These are phyloP conservation scores for Straminergon stramineum DNA, from an alignment of 225 moss, liverwort and hornwort genomes.

Conservation along the genomic window DNA sequence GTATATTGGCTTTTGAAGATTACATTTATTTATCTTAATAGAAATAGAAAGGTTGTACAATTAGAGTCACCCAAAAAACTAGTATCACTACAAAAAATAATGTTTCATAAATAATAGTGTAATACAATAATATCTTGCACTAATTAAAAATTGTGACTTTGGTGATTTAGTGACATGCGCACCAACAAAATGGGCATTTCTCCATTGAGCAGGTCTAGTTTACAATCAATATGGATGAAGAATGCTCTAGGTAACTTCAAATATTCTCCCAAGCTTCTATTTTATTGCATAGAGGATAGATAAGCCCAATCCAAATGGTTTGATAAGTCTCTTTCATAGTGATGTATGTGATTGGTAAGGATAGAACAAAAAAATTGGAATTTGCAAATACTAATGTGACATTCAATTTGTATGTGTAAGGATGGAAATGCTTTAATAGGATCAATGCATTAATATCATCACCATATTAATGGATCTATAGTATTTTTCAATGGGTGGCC, in stretches of 20 bases:
- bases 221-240: background rate
- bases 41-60: background rate
- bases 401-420: background rate
- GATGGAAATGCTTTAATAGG: background rate
- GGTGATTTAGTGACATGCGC: rapidly evolving
- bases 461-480: background rate
- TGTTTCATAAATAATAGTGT: background rate
- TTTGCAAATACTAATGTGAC: background rate
- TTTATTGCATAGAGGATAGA: background rate
- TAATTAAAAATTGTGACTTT: background rate
- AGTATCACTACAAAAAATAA: background rate
- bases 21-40: background rate
- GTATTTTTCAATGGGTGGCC: background rate
- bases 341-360: background rate
- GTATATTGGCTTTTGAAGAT: background rate
- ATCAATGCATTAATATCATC: background rate
- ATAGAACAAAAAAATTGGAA: background rate
- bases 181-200: rapidly evolving
- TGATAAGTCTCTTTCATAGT: background rate
- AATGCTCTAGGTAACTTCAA: rapidly evolving
- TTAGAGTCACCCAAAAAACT: background rate
- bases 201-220: background rate
- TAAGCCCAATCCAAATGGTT: background rate
- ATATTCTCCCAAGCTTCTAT: background rate
- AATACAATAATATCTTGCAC: background rate